Conservation (phyloP, 441 rosid genomes). For the Biscutella laevigata region DNA sequence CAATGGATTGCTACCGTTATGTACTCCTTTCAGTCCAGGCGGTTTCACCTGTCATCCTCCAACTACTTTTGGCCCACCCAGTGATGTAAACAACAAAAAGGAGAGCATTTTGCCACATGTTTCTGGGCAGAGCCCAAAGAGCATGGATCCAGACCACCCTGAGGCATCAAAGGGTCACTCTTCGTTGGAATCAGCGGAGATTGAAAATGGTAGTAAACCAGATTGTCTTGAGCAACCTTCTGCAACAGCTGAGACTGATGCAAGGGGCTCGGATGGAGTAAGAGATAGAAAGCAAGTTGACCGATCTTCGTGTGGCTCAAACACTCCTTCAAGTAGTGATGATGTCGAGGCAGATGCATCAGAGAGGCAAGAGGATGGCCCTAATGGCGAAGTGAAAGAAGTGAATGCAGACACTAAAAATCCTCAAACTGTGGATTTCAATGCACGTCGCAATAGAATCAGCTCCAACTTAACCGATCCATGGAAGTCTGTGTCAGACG, state of each 20-base stretch:
- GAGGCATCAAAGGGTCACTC: conserved; percentile 48
- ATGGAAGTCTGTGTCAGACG: conserved; percentile 80
- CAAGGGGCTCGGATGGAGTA: conserved; percentile 37
- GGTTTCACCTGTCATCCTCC: conserved; percentile 46
- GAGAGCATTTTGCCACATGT: conserved; percentile 25
- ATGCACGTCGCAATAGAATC: conserved; percentile 51
- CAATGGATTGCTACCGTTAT: conserved; percentile 65
- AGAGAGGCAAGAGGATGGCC: conserved; percentile 44
- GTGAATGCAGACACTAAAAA: conserved; percentile 31
- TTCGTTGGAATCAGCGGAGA: conserved; percentile 45
- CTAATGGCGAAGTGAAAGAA: conserved; percentile 41
- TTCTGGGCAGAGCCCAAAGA: conserved; percentile 31
- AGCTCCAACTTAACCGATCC: conserved; percentile 40
- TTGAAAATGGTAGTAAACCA: conserved; percentile 25
- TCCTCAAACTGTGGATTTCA: conserved; percentile 32
- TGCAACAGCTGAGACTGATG: conserved; percentile 34
- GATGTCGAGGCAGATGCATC: conserved; percentile 52
- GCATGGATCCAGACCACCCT: conserved; percentile 31
- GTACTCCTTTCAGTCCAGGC: conserved; percentile 49
- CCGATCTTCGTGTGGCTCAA: conserved; percentile 84
- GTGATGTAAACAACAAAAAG: conserved; percentile 25
- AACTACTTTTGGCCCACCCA: conserved; percentile 30
- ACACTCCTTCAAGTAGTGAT: conserved; percentile 71
- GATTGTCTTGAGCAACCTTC: conserved; percentile 31
- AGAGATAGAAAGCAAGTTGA: conserved; percentile 59